Evolutionary conservation across 139 green algal genomes (phyloP), one percentile per base, ranked within the genome.

Genomic region (Chlorella vulgaris): DNA sequence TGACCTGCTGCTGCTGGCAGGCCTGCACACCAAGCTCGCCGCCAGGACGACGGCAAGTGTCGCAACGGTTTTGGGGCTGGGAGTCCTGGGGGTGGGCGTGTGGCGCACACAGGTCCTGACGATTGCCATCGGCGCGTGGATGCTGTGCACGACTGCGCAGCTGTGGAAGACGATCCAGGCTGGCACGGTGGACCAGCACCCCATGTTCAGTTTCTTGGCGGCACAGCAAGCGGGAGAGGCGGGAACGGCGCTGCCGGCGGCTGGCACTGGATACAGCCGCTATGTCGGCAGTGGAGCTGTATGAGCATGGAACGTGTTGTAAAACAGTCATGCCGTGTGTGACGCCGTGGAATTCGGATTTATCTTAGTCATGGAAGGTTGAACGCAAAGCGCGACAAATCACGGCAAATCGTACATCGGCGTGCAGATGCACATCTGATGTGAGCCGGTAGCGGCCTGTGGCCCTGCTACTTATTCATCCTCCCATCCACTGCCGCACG

Each of bases 1-100:
- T 0, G 84, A 90, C 74, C n/a, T 58, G 0, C 66, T 96, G 68
- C 81, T 94, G 76, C 67, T 86, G 42, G 83, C 51, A 7, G 85
- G 90, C 21, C 55, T 91, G 19, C 19, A 18, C 4, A 29, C 38
- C 4, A 31, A 62, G 21, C n/a, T 29, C 13, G 80, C 85, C 0
- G 89, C 87, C 28, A 88, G 77, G 55, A 65, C 87, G 43, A 87
- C 81, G 0, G 69, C 82, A 1, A 74, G 36, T 0, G 51, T 92
- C 4, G 90, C 90, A 7, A 76, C 67, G 35, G 73, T 85, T 0
- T 60, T 90, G 43, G 77, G 65, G 7, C 8, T 40, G 0, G 77
- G 33, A 4, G 77, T 83, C 26, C 8, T 83, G 24, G 65, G 42
- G 10, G 15, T 83, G 24, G 77, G 77, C 50, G 35, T 74, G 10